Percentiles rank a stretch among this genome's conserved stretches.
phyloP scores from a whole-genome alignment of 2,329 filamentous ascomycete species.

The Alternaria sp. region DNA sequence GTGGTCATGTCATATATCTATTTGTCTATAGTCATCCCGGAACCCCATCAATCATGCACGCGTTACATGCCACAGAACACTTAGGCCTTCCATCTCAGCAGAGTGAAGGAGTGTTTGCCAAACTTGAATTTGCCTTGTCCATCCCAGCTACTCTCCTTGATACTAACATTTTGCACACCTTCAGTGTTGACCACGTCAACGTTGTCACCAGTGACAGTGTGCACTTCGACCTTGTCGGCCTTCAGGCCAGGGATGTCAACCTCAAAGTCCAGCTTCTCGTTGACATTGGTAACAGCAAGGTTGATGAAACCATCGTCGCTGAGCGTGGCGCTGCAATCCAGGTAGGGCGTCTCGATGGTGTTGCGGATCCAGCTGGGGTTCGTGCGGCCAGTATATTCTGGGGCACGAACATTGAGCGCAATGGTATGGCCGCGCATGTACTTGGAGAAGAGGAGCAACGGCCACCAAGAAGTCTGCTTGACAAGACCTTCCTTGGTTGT shows the following conservation, averaged over 20 bases:
- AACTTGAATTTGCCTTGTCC: slow-evolving; percentile 71
- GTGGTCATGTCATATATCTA: not conserved
- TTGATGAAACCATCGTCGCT: slow-evolving; percentile 68
- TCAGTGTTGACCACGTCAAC: slow-evolving; percentile 70
- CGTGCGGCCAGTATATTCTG: slow-evolving; percentile 73
- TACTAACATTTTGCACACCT: slow-evolving; percentile 68
- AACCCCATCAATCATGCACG: not conserved
- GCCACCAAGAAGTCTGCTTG: slow-evolving; percentile 81
- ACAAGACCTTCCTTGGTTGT: slow-evolving; percentile 70
- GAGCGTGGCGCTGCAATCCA: slow-evolving; percentile 72
- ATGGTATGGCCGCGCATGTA: slow-evolving; percentile 79
- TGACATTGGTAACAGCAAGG: slow-evolving; percentile 77
- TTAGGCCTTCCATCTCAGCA: slow-evolving; percentile 65
- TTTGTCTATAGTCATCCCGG: not conserved
- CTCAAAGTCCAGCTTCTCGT: slow-evolving; percentile 66
- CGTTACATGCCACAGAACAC: not conserved
- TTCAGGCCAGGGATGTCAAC: slow-evolving; percentile 67
- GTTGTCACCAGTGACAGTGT: slow-evolving; percentile 67
- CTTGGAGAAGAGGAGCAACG: slow-evolving; percentile 72
- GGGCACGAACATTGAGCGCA: slow-evolving; percentile 69
- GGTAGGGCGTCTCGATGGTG: slow-evolving; percentile 73
- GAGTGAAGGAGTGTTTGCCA: slow-evolving; percentile 73
- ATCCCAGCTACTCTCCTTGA: slow-evolving; percentile 71
- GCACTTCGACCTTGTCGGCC: slow-evolving; percentile 63
- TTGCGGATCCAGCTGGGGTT: slow-evolving; percentile 71